Conservation (phyloP, 345 rosid genomes). For the Linum tenue region DNA sequence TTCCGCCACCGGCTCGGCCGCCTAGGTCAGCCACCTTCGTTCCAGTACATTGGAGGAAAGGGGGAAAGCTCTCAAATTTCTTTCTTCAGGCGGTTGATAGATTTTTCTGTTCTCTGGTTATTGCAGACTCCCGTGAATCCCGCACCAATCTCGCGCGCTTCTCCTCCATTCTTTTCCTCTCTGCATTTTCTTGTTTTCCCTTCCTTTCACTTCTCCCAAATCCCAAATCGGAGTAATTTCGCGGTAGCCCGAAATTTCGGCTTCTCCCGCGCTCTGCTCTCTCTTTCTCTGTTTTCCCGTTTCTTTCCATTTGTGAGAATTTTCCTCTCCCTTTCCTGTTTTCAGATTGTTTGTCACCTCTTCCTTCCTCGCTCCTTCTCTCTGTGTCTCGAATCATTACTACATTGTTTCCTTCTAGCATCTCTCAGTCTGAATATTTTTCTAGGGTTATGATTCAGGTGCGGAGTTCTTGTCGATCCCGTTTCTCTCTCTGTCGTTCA, state of each 20-base stretch:
- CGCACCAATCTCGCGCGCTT: conserved; percentile 14
- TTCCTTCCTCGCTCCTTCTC: neutral
- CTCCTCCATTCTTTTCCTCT: neutral
- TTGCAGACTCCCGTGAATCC: conserved; percentile 19
- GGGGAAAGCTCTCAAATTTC: neutral
- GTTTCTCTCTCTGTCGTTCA: too few species aligned
- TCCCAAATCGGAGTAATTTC: neutral
- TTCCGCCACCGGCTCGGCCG: too few species aligned
- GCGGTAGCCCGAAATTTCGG: conserved; percentile 31
- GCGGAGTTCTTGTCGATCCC: neutral
- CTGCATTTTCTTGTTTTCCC: conserved; percentile 1
- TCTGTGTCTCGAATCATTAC: too few species aligned
- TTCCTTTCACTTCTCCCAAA: conserved; percentile 2
- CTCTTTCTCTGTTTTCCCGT: neutral
- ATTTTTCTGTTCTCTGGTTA: neutral
- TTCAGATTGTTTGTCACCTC: too few species aligned
- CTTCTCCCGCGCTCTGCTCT: neutral
- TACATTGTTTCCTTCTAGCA: neutral
- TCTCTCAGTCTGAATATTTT: too few species aligned
- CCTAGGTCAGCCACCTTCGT: neutral
- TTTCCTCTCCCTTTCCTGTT: neutral
- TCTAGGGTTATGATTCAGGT: neutral
- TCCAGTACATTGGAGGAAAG: neutral
- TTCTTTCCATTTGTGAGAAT: neutral
- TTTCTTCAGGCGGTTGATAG: too few species aligned